Base-by-base conservation (phyloP, 305 asterid genomes). In the Fraxinus latifolia region DNA sequence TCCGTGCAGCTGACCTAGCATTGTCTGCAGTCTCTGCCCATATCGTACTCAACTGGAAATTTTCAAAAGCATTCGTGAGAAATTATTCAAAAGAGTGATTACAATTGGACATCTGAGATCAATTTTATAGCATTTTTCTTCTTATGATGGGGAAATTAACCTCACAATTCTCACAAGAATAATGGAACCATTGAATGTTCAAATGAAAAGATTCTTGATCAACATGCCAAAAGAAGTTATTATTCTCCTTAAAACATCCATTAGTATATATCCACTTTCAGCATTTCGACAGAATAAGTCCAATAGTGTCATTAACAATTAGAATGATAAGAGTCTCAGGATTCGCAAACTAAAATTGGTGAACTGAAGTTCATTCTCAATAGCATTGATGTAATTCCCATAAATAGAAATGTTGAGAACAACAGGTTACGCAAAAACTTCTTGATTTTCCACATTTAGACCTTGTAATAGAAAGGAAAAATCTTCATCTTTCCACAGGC, bases 11-110 rank as follows among this genome's bases (percentile, higher is more conserved):
- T 53, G 98, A 90, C 85, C 99, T 83, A 44, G 99, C 99, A 82
- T 93, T 92, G 85, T 96, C 94, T 70, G 98, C 94, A 0, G 96
- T 90, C 90, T 92, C 97, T 1, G 97, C 97, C 98, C 98, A 96
- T 80, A 94, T 96, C 34, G 98, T 96, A 84, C 98, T 96, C 86
- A 91, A 77, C 99, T 96, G 89, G 76, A 84, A 84, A 67, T 79
- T 79, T 37, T 23, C 36, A 77, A 7, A 83, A 68, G 8, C 79
- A 74, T 37, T 37, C 32, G 72, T 47, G 39, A 47, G 74, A 55
- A 75, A 74, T 12, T 15, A 79, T 47, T 71, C 19, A 78, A 68
- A 67, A 75, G 8, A 42, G 15, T 67, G 79, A 29, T 37, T 42
- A 50, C 12, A 78, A 81, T 36, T 37, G 55, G 37, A 29, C 36